Percentiles rank a stretch among this genome's conserved stretches.
These are phyloP conservation scores for Limonium bicolor DNA, from an alignment of 148 eudicot genomes.

Conservation along the genomic window DNA sequence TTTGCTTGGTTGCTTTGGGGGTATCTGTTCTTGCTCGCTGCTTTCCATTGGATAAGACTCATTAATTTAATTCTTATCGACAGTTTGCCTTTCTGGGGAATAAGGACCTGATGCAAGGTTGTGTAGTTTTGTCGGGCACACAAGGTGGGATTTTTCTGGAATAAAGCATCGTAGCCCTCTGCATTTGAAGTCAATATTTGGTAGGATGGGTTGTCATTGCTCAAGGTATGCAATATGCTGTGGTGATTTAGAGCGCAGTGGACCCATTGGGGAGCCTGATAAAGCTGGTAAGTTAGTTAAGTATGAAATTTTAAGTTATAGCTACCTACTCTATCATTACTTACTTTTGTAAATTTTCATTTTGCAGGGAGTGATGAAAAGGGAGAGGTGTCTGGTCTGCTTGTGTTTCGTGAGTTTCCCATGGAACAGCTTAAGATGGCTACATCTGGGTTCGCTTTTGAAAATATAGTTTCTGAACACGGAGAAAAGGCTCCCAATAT, in stretches of 20 bases:
- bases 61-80: too few species aligned
- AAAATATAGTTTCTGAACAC: slow-evolving; percentile 11
- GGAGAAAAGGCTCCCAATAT: slow-evolving; percentile 12
- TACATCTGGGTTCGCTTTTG: slow-evolving; percentile 8
- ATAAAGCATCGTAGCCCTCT: too few species aligned
- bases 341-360: background rate
- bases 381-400: slow-evolving; percentile 5
- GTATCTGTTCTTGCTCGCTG: too few species aligned
- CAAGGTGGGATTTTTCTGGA: too few species aligned
- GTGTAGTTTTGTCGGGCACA: too few species aligned
- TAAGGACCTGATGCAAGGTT: too few species aligned
- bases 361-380: slow-evolving; percentile 7
- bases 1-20: too few species aligned
- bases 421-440: slow-evolving; percentile 7
- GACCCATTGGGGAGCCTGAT: background rate
- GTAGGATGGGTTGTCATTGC: slow-evolving; percentile 6
- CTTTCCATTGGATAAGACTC: too few species aligned
- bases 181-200: too few species aligned
- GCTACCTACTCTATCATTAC: background rate
- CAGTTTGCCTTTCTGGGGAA: too few species aligned
- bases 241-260: background rate
- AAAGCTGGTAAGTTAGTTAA: background rate
- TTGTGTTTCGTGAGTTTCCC: slow-evolving; percentile 2
- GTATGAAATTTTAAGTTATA: background rate
- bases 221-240: slow-evolving; percentile 5